Base-by-base conservation (phyloP, 2,329 filamentous ascomycete genomes). In the Allantophomopsis lycopodina region DNA sequence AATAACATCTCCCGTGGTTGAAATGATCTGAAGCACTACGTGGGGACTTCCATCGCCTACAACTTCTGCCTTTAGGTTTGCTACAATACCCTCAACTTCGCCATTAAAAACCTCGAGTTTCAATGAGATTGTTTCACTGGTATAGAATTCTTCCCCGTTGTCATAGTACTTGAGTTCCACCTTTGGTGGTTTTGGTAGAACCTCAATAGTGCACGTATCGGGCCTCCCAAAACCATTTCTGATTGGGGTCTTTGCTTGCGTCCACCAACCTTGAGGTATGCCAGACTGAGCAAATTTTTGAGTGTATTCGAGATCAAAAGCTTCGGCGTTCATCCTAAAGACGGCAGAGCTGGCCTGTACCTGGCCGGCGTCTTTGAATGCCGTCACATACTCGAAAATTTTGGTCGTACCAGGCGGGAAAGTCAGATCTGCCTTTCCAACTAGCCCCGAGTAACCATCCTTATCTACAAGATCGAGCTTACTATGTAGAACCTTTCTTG, bases 101-200 rank as follows among this genome's bases (percentile, higher is more conserved):
- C 78, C 78, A 49, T 98, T 98, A 41, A 76, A 53, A 3, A 95
- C 63, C 34, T 80, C 73, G 32, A 96, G 65, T 0, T 69, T 62
- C 16, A 96, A 57, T 6, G 64, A 64, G 20, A 95, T 73, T 0
- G 64, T 58, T 60, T 98, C 91, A 50, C 93, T 82, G 1, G 83
- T 83, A 55, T 94, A 96, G 57, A 89, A 93, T 40, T 87, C 79
- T 11, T 75, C 69, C 41, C 70, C 65, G 7, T 79, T 59, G 32
- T 75, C 69, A 2, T 73, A 64, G 8, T 85, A 62, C 18, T 64
- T 70, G 35, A 98, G 74, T 49, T 85, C 78, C 64, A 98, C 76
- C 59, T 95, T 96, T 0, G 91, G 91, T 20, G 89, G 91, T 47
- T 93, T 83, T 1, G 91, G 89, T 40, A 87, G 68, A 17, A 98